Percentiles rank a stretch among this genome's conserved stretches.
phyloP scores from a whole-genome alignment of 2,329 filamentous ascomycete genomes.

The Aureobasidium musti region DNA sequence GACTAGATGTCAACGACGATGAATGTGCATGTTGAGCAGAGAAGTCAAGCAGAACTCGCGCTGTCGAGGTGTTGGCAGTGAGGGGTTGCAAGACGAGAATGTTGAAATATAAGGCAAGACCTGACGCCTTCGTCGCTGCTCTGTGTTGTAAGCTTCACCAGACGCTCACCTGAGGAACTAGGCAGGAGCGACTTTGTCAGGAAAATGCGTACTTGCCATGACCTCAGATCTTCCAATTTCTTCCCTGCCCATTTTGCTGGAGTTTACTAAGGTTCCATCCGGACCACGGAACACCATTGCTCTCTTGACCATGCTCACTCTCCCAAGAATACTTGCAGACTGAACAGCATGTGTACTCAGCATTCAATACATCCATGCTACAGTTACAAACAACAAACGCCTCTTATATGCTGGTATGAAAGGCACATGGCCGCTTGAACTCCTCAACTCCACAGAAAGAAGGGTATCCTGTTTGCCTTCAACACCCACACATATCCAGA shows the following conservation, averaged over 20 bases:
- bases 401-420: slow-evolving; percentile 2
- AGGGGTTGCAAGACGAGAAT: not conserved
- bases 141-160: not conserved
- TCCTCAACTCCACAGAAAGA: slow-evolving; percentile 9
- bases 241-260: too few species aligned
- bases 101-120: not conserved
- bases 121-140: not conserved
- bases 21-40: not conserved
- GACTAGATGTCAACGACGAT: not conserved
- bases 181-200: not conserved
- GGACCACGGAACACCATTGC: not conserved
- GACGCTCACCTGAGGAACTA: not conserved
- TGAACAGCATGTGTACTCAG: not conserved
- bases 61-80: not conserved
- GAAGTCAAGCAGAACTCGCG: not conserved
- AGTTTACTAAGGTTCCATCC: too few species aligned
- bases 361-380: slow-evolving; percentile 13
- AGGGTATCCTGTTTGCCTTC: slow-evolving; percentile 25
- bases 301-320: not conserved
- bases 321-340: not conserved
- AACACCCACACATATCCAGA: not conserved
- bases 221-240: too few species aligned
- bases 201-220: not conserved
- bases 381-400: slow-evolving; percentile 18
- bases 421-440: not conserved